Base-by-base conservation (phyloP, 768 basidiomycete species). In the Kwoniella sp. region DNA sequence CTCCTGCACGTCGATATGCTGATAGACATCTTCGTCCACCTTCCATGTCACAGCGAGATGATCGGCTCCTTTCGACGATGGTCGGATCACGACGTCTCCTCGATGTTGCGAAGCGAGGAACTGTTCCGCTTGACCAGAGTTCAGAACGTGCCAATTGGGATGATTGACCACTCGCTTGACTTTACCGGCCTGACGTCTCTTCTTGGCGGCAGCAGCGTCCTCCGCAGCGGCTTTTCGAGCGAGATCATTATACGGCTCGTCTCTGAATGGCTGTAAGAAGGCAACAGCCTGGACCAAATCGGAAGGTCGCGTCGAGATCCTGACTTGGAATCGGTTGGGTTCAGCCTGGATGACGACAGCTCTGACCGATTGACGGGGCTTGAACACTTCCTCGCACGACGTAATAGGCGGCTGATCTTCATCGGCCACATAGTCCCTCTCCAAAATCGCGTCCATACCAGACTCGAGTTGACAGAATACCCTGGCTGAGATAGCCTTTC, bases 41-140 rank as follows among this genome's bases (percentile, higher is more conserved):
- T 98, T 99, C 96, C 96, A 99, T 0, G 96, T 99, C 10, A 99
- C 90, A 48, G 95, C 95, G 37, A 99, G 83, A 81, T 98, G 96
- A 71, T 96, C 86, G 37, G 84, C 82, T 15, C 95, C 95, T 80
- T 94, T 93, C 3, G 95, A 97, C 19, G 93, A 95, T 0, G 96
- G 96, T 49, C 96, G 84, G 68, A 99, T 92, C 46, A 98, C 90
- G 44, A 95, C 94, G 79, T 98, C 96, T 10, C 96, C 96, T 21
- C 91, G 87, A 71, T 93, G 92, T 77, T 92, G 90, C 69, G 88
- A 88, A 69, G 91, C 90, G 64, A 99, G 83, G 76, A 89, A 90
- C 36, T 87, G 84, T 80, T 98, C 96, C 1, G 96, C 94, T 69
- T 96, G 89, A 15, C 85, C 82, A 7, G 90, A 87, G 68, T 91